These are phyloP conservation scores for Aspergillus leporis DNA, from an alignment of 495 filamentous ascomycete genomes.

Conservation along the genomic window DNA sequence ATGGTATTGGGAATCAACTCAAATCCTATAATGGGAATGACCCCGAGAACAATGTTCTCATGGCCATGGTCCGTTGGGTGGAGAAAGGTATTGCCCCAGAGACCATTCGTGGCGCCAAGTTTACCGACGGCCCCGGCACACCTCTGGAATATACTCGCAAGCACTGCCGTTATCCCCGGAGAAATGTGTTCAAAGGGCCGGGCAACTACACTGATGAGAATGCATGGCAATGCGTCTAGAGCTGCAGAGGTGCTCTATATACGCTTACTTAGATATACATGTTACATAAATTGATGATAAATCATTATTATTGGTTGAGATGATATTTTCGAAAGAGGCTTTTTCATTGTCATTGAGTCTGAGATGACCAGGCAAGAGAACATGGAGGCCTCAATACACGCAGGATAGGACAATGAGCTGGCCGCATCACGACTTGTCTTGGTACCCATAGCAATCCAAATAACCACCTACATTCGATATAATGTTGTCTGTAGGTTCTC, in stretches of 20 bases:
- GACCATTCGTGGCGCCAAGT: slow-evolving; percentile 54
- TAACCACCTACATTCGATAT: too few species aligned
- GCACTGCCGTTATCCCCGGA: slow-evolving; percentile 42
- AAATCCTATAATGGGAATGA: slow-evolving; percentile 29
- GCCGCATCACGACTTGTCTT: too few species aligned
- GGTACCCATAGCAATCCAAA: too few species aligned
- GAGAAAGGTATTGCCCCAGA: slow-evolving; percentile 58
- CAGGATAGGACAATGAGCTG: too few species aligned
- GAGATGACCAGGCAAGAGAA: too few species aligned
- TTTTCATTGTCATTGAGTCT: too few species aligned
- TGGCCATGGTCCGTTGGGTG: slow-evolving; percentile 61
- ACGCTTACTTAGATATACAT: neutral
- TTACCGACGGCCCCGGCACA: slow-evolving; percentile 39
- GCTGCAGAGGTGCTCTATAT: neutral
- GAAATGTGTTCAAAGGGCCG: slow-evolving; percentile 39
- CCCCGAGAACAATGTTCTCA: slow-evolving; percentile 48
- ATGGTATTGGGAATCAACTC: slow-evolving; percentile 50
- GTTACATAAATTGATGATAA: too few species aligned
- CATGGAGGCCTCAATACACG: too few species aligned
- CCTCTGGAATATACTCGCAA: slow-evolving; percentile 38
- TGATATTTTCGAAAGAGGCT: too few species aligned
- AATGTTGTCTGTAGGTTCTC: too few species aligned
- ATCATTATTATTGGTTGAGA: too few species aligned
- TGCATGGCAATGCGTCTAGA: slow-evolving; percentile 39
- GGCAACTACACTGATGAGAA: slow-evolving; percentile 43